Conservation (phyloP, 768 basidiomycete species). For the Ephemerocybe angulata region DNA sequence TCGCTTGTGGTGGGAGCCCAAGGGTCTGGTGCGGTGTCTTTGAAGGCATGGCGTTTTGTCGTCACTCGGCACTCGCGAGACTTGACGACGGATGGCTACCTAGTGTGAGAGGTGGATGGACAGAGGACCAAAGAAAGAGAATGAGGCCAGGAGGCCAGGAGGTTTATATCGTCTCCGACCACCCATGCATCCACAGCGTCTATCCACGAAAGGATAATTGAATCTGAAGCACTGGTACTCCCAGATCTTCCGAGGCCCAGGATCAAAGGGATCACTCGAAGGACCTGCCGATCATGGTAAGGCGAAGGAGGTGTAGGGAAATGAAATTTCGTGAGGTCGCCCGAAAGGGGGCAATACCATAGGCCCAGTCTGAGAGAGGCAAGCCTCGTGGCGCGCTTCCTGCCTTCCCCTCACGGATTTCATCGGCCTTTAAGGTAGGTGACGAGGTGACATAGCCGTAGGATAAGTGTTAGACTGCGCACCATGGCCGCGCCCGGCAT, state of each 20-base stretch:
- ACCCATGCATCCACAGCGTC: no score
- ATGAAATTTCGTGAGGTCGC: not conserved
- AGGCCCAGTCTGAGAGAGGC: not conserved
- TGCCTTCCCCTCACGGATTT: no score
- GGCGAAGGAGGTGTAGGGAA: not conserved
- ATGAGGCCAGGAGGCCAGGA: not conserved
- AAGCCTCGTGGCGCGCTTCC: no score
- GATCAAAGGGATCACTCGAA: slow-evolving; percentile 2
- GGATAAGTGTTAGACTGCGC: no score
- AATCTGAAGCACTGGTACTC: slow-evolving; percentile 3
- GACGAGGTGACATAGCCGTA: no score
- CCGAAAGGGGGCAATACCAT: not conserved
- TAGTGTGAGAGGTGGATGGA: no score
- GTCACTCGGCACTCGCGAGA: not conserved
- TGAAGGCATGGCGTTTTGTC: slow-evolving; percentile 5
- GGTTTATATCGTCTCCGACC: slow-evolving; percentile 2
- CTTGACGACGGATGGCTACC: no score
- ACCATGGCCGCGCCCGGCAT: no score
- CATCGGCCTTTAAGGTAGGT: no score
- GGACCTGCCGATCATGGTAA: slow-evolving; percentile 6
- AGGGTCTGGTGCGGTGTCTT: slow-evolving; percentile 9
- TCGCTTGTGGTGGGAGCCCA: slow-evolving; percentile 27
- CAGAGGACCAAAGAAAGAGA: not conserved
- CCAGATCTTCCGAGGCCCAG: slow-evolving; percentile 2
- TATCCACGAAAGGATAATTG: slow-evolving; percentile 6